Conservation (phyloP, 805 yeast species). For the Candida coleopterorum region DNA sequence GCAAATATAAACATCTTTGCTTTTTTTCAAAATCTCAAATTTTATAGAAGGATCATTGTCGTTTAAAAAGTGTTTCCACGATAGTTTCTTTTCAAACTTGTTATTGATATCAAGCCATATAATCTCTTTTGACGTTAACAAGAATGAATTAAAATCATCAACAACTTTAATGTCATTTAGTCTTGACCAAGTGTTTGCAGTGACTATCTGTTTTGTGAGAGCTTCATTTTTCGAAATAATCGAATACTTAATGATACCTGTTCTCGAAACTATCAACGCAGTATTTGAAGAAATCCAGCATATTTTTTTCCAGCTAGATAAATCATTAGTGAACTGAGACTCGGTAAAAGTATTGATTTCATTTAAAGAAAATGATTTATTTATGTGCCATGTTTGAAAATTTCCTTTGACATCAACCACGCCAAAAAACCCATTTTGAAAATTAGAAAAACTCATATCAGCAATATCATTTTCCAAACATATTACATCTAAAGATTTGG, state of each 20-base stretch:
- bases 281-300: conserved; percentile 36
- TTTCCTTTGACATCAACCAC: conserved; percentile 51
- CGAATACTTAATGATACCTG: conserved; percentile 17
- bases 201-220: conserved; percentile 23
- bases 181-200: conserved; percentile 51
- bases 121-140: conserved; percentile 66
- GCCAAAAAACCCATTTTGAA: conserved; percentile 32
- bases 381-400: conserved; percentile 39
- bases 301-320: conserved; percentile 53
- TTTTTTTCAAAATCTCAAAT: conserved; percentile 26
- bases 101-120: conserved; percentile 41
- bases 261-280: conserved; percentile 38
- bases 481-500: conserved; percentile 15
- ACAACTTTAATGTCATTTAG: conserved; percentile 38
- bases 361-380: background rate
- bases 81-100: conserved; percentile 44
- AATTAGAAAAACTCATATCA: conserved; percentile 44
- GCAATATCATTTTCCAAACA: conserved; percentile 29
- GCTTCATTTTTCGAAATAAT: conserved; percentile 26
- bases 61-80: conserved; percentile 71
- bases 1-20: conserved; percentile 19
- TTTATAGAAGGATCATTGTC: conserved; percentile 50
- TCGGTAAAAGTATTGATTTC: conserved; percentile 15
- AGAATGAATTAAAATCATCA: conserved; percentile 32
- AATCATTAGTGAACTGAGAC: conserved; percentile 38